A percentile compares a stretch with the other conserved stretches of the same genome.
Evolutionary conservation across 805 yeast species (phyloP).

Genomic region (Starmerella davenportii): DNA sequence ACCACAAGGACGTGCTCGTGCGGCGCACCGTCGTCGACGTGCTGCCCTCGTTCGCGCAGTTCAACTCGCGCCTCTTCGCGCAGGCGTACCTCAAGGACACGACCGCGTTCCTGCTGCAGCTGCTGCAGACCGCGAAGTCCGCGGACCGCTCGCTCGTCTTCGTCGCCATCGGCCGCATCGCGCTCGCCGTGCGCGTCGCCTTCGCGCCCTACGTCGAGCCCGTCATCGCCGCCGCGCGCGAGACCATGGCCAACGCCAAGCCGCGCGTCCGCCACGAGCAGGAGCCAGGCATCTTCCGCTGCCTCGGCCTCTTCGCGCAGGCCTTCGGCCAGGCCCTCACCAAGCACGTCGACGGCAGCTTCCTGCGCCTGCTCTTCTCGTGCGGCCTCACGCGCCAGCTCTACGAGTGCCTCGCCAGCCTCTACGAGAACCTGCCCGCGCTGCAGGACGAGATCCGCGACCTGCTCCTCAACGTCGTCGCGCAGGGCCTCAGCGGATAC

Average conservation of each 20-base stretch:
- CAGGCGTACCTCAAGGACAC: slow-evolving; percentile 67
- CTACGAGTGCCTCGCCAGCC: slow-evolving; percentile 51
- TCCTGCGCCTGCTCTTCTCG: slow-evolving; percentile 58
- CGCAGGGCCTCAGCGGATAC: slow-evolving; percentile 64
- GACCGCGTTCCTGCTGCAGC: slow-evolving; percentile 56
- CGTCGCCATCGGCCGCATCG: slow-evolving; percentile 67
- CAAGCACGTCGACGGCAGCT: slow-evolving; percentile 66
- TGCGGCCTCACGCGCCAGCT: slow-evolving; percentile 74
- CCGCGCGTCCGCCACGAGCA: slow-evolving; percentile 47
- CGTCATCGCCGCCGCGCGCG: slow-evolving; percentile 65
- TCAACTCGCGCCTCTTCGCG: slow-evolving; percentile 56
- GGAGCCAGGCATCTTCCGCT: slow-evolving; percentile 73
- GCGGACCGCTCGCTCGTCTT: slow-evolving; percentile 64
- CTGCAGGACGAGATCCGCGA: slow-evolving; percentile 55
- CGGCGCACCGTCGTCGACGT: slow-evolving; percentile 72
- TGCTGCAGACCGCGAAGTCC: slow-evolving; percentile 42
- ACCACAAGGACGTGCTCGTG: slow-evolving; percentile 55
- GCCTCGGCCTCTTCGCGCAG: slow-evolving; percentile 66
- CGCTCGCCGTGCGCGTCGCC: slow-evolving; percentile 57
- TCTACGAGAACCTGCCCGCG: slow-evolving; percentile 62
- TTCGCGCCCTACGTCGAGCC: slow-evolving; percentile 80
- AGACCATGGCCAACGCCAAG: slow-evolving; percentile 44
- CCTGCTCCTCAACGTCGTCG: slow-evolving; percentile 49
- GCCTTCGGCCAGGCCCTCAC: slow-evolving; percentile 90
- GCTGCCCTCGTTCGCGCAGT: slow-evolving; percentile 66